Evolutionary conservation across 306 rosid species (phyloP).

Genomic region (Trichosanthes truncata): DNA sequence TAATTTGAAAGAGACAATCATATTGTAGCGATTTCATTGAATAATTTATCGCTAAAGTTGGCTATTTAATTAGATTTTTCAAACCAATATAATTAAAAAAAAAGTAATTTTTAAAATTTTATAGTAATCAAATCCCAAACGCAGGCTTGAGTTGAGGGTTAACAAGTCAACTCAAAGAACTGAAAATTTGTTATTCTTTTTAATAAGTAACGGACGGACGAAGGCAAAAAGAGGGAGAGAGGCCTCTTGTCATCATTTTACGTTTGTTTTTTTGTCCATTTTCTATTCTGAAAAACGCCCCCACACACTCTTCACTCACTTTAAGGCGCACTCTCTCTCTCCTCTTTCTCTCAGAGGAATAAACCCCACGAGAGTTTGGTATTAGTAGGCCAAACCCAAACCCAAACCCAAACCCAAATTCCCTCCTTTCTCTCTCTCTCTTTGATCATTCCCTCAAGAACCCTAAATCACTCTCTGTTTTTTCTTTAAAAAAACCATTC

Average conservation of each 20-base stretch:
- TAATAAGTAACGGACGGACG: background rate
- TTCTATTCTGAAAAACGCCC: constrained; percentile 2
- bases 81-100: too few relatives aligned
- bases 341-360: background rate
- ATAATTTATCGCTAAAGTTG: too few relatives aligned
- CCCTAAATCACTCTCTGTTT: constrained; percentile 27
- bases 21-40: too few relatives aligned
- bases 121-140: too few relatives aligned
- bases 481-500: background rate
- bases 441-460: constrained; percentile 27
- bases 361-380: constrained; percentile 3
- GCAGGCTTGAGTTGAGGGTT: too few relatives aligned
- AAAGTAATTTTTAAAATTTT: too few relatives aligned
- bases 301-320: constrained; percentile 12
- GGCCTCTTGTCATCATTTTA: constrained; percentile 20
- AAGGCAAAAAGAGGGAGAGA: background rate
- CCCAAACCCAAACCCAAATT: constrained; percentile 24
- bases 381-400: constrained; percentile 7
- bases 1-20: too few relatives aligned
- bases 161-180: too few relatives aligned
- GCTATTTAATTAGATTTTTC: too few relatives aligned
- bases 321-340: constrained; percentile 13
- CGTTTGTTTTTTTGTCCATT: constrained; percentile 10
- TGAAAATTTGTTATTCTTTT: too few relatives aligned
- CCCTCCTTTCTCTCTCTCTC: constrained; percentile 2